Evolutionary conservation across 139 green algal species (phyloP).

Genomic region (Chlorella sp.): DNA sequence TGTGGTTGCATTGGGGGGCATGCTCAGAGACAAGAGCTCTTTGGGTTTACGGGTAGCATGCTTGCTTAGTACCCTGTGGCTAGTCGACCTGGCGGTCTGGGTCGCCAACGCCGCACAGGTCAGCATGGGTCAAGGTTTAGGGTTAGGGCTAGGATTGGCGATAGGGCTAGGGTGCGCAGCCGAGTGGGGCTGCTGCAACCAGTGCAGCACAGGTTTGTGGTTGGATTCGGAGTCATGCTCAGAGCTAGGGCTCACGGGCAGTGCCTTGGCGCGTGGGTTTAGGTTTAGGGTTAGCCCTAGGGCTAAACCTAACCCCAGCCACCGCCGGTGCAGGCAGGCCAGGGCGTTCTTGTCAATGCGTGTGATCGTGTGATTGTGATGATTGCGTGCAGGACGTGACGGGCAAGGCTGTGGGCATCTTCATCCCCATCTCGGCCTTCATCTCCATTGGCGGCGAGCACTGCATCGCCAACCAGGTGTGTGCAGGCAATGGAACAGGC

Average conservation of each 20-base stretch:
- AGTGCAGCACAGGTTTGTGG: no score
- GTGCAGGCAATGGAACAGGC: not conserved
- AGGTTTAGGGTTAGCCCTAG: no score
- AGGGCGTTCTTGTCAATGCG: no score
- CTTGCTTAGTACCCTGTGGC: slow-evolving; percentile 44
- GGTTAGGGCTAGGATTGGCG: no score
- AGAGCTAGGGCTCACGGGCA: no score
- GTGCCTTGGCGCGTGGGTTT: no score
- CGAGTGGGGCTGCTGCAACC: no score
- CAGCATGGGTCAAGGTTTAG: no score
- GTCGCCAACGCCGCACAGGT: slow-evolving; percentile 39
- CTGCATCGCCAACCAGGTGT: slow-evolving; percentile 33
- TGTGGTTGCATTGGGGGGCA: not conserved
- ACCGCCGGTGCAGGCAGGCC: no score
- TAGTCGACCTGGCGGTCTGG: slow-evolving; percentile 80
- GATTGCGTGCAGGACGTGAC: slow-evolving; percentile 22
- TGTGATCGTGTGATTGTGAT: not conserved
- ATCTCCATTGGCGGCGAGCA: slow-evolving; percentile 42
- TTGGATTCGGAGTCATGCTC: no score
- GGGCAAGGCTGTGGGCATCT: slow-evolving; percentile 39
- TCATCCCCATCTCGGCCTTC: slow-evolving; percentile 39
- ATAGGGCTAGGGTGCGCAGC: no score
- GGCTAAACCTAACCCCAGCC: no score
- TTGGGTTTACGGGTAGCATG: not conserved
- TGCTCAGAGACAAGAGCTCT: not conserved